A percentile compares a stretch with the other conserved stretches of the same genome.
Evolutionary conservation across 2,329 filamentous ascomycete species (phyloP).

Genomic region (Cordyceps fumosorosea): DNA sequence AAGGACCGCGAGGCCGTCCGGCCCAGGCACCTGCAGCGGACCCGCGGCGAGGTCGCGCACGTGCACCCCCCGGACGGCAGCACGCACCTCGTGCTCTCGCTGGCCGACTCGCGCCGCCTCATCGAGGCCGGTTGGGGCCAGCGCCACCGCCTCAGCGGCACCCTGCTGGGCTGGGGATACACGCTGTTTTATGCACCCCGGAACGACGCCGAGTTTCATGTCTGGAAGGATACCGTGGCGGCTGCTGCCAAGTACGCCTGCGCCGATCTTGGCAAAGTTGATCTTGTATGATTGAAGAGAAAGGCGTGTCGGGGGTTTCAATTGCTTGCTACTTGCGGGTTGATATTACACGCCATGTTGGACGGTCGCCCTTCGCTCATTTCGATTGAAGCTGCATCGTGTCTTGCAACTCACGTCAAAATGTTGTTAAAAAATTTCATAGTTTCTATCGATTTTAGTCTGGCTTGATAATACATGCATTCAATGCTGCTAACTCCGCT

Average conservation of each 20-base stretch:
- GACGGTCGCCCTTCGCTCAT: neutral
- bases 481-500: neutral
- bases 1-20: neutral
- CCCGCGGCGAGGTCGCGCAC: slow-evolving; percentile 28
- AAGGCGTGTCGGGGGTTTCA: too few species aligned
- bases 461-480: neutral
- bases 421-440: too few species aligned
- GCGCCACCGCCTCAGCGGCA: slow-evolving; percentile 26
- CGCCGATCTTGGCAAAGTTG: neutral
- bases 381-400: too few species aligned
- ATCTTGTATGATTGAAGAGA: neutral
- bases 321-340: neutral
- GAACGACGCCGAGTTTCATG: slow-evolving; percentile 14
- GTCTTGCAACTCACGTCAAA: too few species aligned
- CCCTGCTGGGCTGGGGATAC: slow-evolving; percentile 16
- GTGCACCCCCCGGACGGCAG: slow-evolving; percentile 31
- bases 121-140: slow-evolving; percentile 33
- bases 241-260: slow-evolving; percentile 16
- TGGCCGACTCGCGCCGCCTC: slow-evolving; percentile 28
- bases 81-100: slow-evolving; percentile 30
- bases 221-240: slow-evolving; percentile 16
- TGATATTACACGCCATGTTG: too few species aligned
- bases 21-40: slow-evolving; percentile 11
- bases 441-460: neutral
- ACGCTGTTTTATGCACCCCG: slow-evolving; percentile 18